Percentiles rank a stretch among this genome's conserved stretches.
Evolutionary conservation across 2,329 filamentous ascomycete species (phyloP).

Genomic region (Arthrocladium fulminans): DNA sequence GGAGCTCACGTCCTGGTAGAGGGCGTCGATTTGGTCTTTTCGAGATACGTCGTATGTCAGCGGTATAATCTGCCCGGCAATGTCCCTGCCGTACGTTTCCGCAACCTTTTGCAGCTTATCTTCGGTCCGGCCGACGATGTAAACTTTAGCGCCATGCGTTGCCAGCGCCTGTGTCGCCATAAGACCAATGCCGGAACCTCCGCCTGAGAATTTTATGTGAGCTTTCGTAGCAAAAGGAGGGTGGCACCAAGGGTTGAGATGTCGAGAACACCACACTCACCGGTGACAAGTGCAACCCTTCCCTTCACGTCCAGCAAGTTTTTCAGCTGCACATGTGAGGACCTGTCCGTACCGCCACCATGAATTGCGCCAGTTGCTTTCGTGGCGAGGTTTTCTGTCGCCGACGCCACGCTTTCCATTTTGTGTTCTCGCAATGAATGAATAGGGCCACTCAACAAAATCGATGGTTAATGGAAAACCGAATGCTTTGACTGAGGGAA

Average conservation of each 20-base stretch:
- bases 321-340: too few species aligned
- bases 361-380: too few species aligned
- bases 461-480: too few species aligned
- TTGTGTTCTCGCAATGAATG: too few species aligned
- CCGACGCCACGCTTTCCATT: too few species aligned
- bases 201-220: not conserved
- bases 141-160: constrained; percentile 53
- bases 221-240: not conserved
- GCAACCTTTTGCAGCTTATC: constrained; percentile 30
- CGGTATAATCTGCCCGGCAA: constrained; percentile 51
- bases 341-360: too few species aligned
- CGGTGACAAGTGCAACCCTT: constrained; percentile 51
- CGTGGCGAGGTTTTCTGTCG: too few species aligned
- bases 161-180: constrained; percentile 53
- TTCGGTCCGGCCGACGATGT: constrained; percentile 48
- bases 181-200: constrained; percentile 39
- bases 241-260: constrained; percentile 43
- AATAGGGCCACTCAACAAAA: too few species aligned
- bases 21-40: not conserved
- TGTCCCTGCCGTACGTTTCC: constrained; percentile 35
- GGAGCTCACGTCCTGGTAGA: not conserved
- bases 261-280: constrained; percentile 55
- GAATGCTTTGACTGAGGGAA: too few species aligned
- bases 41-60: constrained; percentile 52
- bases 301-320: constrained; percentile 48